Base-by-base conservation (phyloP, 1,139 yeast species). In the Scheffersomyces quercinus region DNA sequence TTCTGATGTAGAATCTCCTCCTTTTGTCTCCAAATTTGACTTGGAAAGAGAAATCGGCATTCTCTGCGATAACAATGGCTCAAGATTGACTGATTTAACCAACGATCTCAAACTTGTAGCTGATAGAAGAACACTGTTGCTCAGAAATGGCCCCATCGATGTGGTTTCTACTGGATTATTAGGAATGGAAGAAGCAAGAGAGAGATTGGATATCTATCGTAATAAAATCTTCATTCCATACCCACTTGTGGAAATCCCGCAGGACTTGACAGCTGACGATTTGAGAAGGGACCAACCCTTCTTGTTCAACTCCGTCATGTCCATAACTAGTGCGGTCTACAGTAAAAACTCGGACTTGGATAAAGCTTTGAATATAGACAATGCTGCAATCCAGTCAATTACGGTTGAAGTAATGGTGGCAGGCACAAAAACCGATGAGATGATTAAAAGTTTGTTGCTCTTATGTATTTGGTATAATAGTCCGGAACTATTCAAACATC, bases 391-490 rank as follows among this genome's bases (percentile, higher is more conserved):
- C 29, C 75, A 77, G 52, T 64, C 82, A 7, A 62, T 88, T 1
- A 68, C 85, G 3, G 73, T 76, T 39, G 91, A 88, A 54, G 77
- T 85, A 7, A 65, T 88, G 66, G 75, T 85, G 11, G 71, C 77
- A 20, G 96, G 96, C n/a, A 73, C 81, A 44, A 89, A 88, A 64
- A 77, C 84, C 6, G 68, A 83, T 20, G 93, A 88, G 58, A 65
- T 88, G 40, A 66, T 88, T 35, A 83, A 85, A 58, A 68, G 85
- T 14, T 64, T 87, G 38, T 56, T 87, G 28, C 56, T 88, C 3
- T 65, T 87, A 42, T 77, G 86, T 33, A 63, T 84, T 30, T 90
- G 96, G 95, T 88, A 88, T 60, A 88, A 86, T 52, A 81, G 88
- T 5, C 89, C 96, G 0, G 96, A 88, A 62, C 69, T 88, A 52